Evolutionary conservation across 768 basidiomycete genomes (phyloP).

Genomic region (Mycena metata): DNA sequence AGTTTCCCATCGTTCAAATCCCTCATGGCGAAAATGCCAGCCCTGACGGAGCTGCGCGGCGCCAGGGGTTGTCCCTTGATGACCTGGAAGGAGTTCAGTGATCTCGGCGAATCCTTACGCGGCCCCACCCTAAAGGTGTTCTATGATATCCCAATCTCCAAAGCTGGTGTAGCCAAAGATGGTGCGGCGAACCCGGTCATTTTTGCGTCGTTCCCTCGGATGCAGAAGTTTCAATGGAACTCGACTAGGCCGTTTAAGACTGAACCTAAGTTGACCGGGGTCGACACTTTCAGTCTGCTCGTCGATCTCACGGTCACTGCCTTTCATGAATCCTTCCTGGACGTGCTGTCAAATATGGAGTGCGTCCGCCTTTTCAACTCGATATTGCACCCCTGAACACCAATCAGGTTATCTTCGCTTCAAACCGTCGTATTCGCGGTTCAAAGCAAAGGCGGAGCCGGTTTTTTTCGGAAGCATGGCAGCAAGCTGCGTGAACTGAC

Average conservation of each 20-base stretch:
- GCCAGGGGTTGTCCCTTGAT: not conserved
- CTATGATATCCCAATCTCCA: not conserved
- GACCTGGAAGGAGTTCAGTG: slow-evolving; percentile 13
- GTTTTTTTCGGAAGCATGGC: slow-evolving; percentile 19
- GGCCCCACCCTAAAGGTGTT: slow-evolving; percentile 5
- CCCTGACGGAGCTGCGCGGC: not conserved
- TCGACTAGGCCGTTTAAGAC: slow-evolving; percentile 10
- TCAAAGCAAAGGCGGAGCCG: not conserved
- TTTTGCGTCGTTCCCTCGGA: slow-evolving; percentile 3
- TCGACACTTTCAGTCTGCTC: slow-evolving; percentile 6
- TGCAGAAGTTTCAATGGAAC: slow-evolving; percentile 12
- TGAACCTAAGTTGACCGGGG: not conserved
- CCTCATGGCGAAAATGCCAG: not conserved
- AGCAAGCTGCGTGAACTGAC: slow-evolving; percentile 17
- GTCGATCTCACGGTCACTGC: slow-evolving; percentile 7
- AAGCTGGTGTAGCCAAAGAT: not conserved
- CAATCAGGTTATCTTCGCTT: slow-evolving; percentile 10
- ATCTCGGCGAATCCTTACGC: not conserved
- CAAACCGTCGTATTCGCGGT: not conserved
- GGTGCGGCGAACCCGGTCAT: not conserved
- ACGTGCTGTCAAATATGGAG: slow-evolving; percentile 19
- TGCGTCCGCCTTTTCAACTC: not conserved
- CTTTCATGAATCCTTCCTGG: slow-evolving; percentile 7
- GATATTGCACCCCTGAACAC: not conserved
- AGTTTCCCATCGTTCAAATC: not conserved